Conservation (phyloP, 768 basidiomycete genomes). For the Ramaria rubella region DNA sequence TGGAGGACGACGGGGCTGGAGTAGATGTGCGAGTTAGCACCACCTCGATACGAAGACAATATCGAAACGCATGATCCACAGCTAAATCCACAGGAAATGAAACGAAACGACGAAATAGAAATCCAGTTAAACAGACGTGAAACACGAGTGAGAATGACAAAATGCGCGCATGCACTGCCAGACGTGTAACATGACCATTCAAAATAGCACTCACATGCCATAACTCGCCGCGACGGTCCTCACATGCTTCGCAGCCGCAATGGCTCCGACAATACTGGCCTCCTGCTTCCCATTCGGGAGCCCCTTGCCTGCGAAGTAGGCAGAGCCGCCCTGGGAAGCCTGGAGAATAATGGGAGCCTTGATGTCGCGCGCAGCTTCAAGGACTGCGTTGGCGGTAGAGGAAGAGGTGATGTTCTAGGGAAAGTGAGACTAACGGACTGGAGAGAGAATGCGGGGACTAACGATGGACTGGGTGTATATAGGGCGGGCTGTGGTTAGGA, state of each 20-base stretch:
- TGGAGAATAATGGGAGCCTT: constrained; percentile 98
- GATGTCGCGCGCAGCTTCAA: constrained; percentile 95
- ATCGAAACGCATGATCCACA: background rate
- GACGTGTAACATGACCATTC: too few relatives aligned
- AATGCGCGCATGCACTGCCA: too few relatives aligned
- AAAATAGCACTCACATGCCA: constrained; percentile 91
- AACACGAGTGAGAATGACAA: background rate
- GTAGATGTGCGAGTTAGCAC: constrained; percentile 1
- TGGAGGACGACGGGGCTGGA: constrained; percentile 90
- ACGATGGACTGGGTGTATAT: constrained; percentile 65
- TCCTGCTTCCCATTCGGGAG: constrained; percentile 92
- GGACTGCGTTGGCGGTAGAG: constrained; percentile 86
- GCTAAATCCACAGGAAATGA: background rate
- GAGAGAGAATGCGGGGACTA: constrained; percentile 29
- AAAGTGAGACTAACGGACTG: constrained; percentile 9
- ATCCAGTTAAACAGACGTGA: too few relatives aligned
- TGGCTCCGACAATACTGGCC: constrained; percentile 88
- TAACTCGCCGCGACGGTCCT: constrained; percentile 82
- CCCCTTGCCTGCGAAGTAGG: constrained; percentile 96
- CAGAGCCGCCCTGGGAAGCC: constrained; percentile 93
- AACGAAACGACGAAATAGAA: background rate
- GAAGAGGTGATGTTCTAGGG: constrained; percentile 92
- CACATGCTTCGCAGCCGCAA: constrained; percentile 89
- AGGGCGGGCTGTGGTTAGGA: background rate
- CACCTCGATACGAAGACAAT: background rate